Evolutionary conservation across 164 flowering plant species (phyloP).

Genomic region (Tetrastigma voinierianum): DNA sequence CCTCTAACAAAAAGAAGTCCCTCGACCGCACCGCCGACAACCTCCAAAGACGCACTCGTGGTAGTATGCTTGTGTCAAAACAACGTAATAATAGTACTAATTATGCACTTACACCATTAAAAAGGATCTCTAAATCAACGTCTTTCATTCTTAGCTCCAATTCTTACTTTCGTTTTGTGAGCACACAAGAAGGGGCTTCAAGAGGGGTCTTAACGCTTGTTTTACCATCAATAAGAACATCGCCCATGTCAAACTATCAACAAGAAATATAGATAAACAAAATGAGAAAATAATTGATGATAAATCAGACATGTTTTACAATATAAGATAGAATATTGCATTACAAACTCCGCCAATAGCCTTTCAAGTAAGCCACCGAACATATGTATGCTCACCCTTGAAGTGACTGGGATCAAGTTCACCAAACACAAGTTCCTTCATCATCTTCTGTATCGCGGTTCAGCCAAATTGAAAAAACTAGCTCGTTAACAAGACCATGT

Average conservation of each 20-base stretch:
- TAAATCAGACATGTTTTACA: too few relatives aligned
- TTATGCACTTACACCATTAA: too few relatives aligned
- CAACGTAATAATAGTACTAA: not conserved
- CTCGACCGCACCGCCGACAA: constrained; percentile 55
- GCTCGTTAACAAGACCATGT: constrained; percentile 47
- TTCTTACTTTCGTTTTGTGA: not conserved
- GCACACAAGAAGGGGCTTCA: not conserved
- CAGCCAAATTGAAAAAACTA: constrained; percentile 54
- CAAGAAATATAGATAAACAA: not conserved
- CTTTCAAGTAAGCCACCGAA: constrained; percentile 49
- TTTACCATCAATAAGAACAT: constrained; percentile 43
- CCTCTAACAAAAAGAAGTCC: constrained; percentile 53
- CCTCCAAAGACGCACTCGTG: constrained; percentile 37
- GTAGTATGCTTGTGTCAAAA: constrained; percentile 11
- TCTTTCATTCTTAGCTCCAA: too few relatives aligned
- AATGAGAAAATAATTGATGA: not conserved
- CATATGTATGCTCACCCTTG: constrained; percentile 51
- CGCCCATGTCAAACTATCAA: constrained; percentile 52
- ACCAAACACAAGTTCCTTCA: constrained; percentile 53
- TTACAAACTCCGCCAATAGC: constrained; percentile 52
- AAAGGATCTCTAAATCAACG: too few relatives aligned
- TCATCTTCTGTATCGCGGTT: constrained; percentile 41
- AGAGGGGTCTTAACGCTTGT: constrained; percentile 31
- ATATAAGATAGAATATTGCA: not conserved
- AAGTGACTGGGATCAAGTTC: constrained; percentile 45